These are phyloP conservation scores for Salix exigua DNA, from an alignment of 345 rosid genomes.

Conservation along the genomic window DNA sequence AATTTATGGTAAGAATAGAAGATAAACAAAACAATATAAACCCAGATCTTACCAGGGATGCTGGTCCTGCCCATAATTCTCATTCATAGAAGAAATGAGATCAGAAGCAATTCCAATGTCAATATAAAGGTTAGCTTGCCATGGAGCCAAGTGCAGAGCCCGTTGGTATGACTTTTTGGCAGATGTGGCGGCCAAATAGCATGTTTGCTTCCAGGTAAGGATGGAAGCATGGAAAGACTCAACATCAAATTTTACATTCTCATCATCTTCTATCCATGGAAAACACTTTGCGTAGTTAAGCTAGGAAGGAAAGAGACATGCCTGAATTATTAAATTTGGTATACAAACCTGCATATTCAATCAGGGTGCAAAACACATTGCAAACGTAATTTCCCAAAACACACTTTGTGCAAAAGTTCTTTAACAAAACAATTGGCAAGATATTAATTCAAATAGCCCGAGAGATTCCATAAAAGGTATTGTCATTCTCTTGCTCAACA, in stretches of 20 bases:
- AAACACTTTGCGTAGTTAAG: conserved; percentile 66
- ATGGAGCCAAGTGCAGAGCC: conserved; percentile 79
- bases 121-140: conserved; percentile 79
- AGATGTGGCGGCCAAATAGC: conserved; percentile 53
- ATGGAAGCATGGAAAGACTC: conserved; percentile 50
- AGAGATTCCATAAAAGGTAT: neutral
- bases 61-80: conserved; percentile 24
- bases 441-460: neutral
- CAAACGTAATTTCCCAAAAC: neutral
- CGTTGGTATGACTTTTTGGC: conserved; percentile 73
- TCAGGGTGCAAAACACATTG: neutral
- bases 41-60: conserved; percentile 55
- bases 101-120: conserved; percentile 72
- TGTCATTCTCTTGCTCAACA: neutral
- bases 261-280: conserved; percentile 61
- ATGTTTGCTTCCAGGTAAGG: conserved; percentile 62
- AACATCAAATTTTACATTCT: conserved; percentile 26
- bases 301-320: conserved; percentile 42
- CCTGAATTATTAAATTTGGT: neutral
- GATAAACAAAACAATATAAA: conserved; percentile 9
- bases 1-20: conserved; percentile 9
- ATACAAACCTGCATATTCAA: neutral
- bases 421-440: neutral
- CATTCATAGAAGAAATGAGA: conserved; percentile 50
- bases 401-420: too few species aligned